Evolutionary conservation across 2,329 filamentous ascomycete genomes (phyloP).

Genomic region (Plenodomus lindquistii): DNA sequence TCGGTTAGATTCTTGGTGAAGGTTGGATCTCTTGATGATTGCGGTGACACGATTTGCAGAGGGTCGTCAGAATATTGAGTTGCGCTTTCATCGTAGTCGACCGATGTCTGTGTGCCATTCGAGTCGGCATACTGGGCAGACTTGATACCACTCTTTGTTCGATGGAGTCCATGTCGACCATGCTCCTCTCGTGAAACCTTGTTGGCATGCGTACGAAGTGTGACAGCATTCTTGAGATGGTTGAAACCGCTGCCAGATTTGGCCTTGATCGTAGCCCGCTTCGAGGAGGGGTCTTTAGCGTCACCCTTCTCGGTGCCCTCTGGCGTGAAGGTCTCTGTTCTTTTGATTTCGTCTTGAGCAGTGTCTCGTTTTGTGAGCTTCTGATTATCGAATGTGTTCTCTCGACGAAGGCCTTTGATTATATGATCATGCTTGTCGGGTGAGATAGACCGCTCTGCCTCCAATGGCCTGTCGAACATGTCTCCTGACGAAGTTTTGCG

Average conservation of each 20-base stretch:
- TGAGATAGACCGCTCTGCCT: slow-evolving; percentile 53
- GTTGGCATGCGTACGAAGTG: slow-evolving; percentile 52
- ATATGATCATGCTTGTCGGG: slow-evolving; percentile 56
- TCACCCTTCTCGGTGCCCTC: slow-evolving; percentile 54
- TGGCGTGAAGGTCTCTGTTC: slow-evolving; percentile 18
- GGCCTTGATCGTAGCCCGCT: slow-evolving; percentile 70
- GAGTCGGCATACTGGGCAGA: slow-evolving; percentile 11
- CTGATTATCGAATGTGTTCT: slow-evolving; percentile 47
- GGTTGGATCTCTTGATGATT: slow-evolving; percentile 27
- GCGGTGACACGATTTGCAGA: slow-evolving; percentile 15
- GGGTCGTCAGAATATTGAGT: slow-evolving; percentile 10
- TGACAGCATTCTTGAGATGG: slow-evolving; percentile 83
- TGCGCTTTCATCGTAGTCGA: slow-evolving; percentile 9
- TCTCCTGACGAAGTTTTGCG: slow-evolving; percentile 60
- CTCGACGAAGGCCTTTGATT: slow-evolving; percentile 55
- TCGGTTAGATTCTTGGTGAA: slow-evolving; percentile 41
- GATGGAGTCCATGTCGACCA: slow-evolving; percentile 23
- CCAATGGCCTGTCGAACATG: slow-evolving; percentile 45
- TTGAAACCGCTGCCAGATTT: slow-evolving; percentile 80
- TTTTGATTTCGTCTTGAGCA: slow-evolving; percentile 34
- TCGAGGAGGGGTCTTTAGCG: slow-evolving; percentile 60
- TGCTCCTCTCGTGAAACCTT: slow-evolving; percentile 46
- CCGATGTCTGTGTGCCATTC: slow-evolving; percentile 12
- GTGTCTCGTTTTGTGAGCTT: slow-evolving; percentile 34
- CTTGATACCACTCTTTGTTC: slow-evolving; percentile 22